Percentiles rank a stretch among this genome's conserved stretches.
phyloP scores from a whole-genome alignment of 108 stramenopile genomes.

The Stephanodiscus triporus region DNA sequence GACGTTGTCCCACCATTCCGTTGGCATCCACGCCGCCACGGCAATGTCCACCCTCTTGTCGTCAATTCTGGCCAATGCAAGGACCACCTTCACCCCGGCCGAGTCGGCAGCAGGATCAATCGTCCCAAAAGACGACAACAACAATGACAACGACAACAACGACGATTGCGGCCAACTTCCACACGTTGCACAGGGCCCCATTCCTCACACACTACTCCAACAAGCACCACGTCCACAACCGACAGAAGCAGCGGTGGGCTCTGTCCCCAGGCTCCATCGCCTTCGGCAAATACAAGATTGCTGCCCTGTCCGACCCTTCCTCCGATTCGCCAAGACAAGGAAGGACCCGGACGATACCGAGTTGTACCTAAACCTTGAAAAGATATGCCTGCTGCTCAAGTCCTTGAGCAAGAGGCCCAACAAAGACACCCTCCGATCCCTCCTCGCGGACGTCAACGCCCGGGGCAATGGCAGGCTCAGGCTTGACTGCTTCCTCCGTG shows the following conservation, averaged over 20 bases:
- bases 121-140: no score
- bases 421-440: conserved; percentile 45
- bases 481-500: conserved; percentile 62
- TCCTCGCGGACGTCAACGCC: conserved; percentile 62
- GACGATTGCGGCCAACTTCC: conserved; percentile 2
- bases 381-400: conserved; percentile 48
- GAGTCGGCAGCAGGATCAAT: no score
- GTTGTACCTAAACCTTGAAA: conserved; percentile 45
- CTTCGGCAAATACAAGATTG: conserved; percentile 66
- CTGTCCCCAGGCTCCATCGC: conserved; percentile 56
- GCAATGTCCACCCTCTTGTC: background rate
- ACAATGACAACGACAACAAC: background rate
- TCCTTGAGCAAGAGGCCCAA: conserved; percentile 64
- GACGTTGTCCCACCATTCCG: background rate
- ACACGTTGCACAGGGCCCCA: conserved; percentile 13
- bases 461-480: conserved; percentile 58
- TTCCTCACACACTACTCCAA: conserved; percentile 9
- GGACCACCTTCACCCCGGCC: background rate
- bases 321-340: conserved; percentile 53
- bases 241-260: background rate
- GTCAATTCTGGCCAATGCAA: background rate
- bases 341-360: conserved; percentile 13
- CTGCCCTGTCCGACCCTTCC: conserved; percentile 71
- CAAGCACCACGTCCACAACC: conserved; percentile 1
- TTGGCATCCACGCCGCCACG: background rate